Evolutionary conservation across 441 rosid species (phyloP).

Genomic region (Pelargonium citronellum): DNA sequence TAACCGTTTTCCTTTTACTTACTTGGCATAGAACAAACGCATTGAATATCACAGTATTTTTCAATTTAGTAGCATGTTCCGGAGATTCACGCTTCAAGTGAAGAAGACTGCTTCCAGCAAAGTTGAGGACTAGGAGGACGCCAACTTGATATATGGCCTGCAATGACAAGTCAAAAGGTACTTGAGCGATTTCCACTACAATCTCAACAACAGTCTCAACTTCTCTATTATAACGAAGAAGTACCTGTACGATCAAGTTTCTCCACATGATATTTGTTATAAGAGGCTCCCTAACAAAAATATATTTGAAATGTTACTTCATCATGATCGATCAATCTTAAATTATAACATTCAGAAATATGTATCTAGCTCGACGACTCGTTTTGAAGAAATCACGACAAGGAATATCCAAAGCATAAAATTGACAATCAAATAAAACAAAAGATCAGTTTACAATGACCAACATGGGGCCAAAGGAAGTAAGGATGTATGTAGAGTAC

Average conservation of each 20-base stretch:
- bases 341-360: not conserved
- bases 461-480: too few species aligned
- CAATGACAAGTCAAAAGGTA: not conserved
- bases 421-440: too few species aligned
- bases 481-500: too few species aligned
- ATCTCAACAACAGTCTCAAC: not conserved
- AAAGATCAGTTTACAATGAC: too few species aligned
- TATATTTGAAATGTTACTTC: not conserved
- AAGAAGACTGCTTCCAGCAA: slow-evolving; percentile 56
- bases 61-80: slow-evolving; percentile 51
- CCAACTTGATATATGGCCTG: slow-evolving; percentile 85
- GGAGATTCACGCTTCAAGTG: slow-evolving; percentile 32
- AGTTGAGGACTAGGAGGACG: slow-evolving; percentile 70
- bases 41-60: slow-evolving; percentile 85
- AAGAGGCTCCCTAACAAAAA: slow-evolving; percentile 65
- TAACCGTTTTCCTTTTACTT: slow-evolving; percentile 19
- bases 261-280: slow-evolving; percentile 96
- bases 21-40: slow-evolving; percentile 93
- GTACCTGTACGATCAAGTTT: slow-evolving; percentile 84
- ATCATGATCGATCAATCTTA: not conserved
- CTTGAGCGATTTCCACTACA: too few species aligned
- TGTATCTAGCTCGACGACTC: not conserved
- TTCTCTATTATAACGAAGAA: not conserved
- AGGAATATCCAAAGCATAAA: too few species aligned
- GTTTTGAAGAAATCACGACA: too few species aligned